Percentiles rank a stretch among this genome's conserved stretches.
Conservation (phyloP, 169 alveolate species). For the Cardiosporidium cionae region DNA sequence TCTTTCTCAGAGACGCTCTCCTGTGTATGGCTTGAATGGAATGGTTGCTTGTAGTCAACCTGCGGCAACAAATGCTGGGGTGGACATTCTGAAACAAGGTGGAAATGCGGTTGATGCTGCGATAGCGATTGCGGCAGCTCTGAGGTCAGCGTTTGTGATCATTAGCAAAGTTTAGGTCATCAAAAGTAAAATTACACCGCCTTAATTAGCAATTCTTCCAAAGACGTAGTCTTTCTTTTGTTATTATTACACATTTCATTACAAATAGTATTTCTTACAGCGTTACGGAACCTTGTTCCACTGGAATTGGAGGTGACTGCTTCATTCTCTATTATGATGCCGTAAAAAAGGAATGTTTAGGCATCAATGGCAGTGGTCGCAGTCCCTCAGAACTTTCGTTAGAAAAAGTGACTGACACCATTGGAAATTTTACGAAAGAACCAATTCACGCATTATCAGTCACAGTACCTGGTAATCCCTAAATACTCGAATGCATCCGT, state of each 20-base stretch:
- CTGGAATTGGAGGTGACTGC: conserved; percentile 10
- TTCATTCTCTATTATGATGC: not conserved
- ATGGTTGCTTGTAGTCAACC: conserved; percentile 1
- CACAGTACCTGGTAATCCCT: conserved; percentile 1
- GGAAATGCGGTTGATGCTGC: conserved; percentile 13
- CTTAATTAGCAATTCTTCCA: too few species aligned
- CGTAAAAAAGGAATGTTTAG: not conserved
- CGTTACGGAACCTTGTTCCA: conserved; percentile 10
- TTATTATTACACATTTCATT: too few species aligned
- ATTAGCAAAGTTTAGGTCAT: too few species aligned
- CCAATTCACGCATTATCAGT: not conserved
- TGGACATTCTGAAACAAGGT: not conserved
- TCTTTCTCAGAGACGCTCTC: not conserved
- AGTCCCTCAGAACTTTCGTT: not conserved
- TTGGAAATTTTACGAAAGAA: not conserved
- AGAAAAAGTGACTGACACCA: not conserved
- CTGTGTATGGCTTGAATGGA: not conserved
- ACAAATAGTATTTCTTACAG: too few species aligned
- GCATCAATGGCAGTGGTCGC: conserved; percentile 8
- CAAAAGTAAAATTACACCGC: not conserved
- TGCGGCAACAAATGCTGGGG: not conserved
- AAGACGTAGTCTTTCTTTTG: too few species aligned
- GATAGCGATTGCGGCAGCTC: conserved; percentile 1
- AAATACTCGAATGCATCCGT: not conserved
- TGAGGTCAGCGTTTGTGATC: too few species aligned